Evolutionary conservation across 2,329 filamentous ascomycete species (phyloP).

Genomic region (Hypoxylon sp.): DNA sequence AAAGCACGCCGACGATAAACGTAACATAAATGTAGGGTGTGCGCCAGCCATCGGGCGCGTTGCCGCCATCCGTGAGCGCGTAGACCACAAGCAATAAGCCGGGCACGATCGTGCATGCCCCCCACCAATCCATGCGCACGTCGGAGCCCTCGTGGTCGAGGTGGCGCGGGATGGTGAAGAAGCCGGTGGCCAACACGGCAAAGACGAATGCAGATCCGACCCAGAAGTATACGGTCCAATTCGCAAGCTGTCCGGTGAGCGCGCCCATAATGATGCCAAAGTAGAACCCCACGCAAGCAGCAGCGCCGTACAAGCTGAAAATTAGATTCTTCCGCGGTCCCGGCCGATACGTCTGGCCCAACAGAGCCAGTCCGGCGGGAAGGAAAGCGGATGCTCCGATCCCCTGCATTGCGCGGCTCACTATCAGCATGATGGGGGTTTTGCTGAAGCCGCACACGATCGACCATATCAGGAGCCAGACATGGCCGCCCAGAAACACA

Average conservation of each 20-base stretch:
- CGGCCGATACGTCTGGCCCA: conserved; percentile 73
- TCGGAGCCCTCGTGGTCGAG: conserved; percentile 48
- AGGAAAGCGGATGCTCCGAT: conserved; percentile 79
- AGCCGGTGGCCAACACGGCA: conserved; percentile 43
- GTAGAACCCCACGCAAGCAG: conserved; percentile 67
- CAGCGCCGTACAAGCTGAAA: conserved; percentile 67
- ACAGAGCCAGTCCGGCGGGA: conserved; percentile 74
- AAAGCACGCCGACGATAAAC: conserved; percentile 70
- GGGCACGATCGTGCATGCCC: conserved; percentile 68
- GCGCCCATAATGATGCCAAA: conserved; percentile 74
- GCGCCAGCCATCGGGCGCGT: conserved; percentile 76
- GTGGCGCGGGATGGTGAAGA: conserved; percentile 48
- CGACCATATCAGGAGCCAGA: conserved; percentile 76
- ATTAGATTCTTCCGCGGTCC: conserved; percentile 77
- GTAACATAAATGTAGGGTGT: conserved; percentile 78
- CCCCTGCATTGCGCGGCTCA: conserved; percentile 79
- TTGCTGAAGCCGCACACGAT: conserved; percentile 76
- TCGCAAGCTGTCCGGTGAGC: conserved; percentile 67
- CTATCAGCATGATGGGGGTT: conserved; percentile 76
- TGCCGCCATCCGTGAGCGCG: conserved; percentile 78
- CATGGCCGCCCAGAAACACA: conserved; percentile 69
- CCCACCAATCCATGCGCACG: conserved; percentile 77
- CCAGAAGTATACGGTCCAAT: conserved; percentile 77
- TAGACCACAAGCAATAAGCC: conserved; percentile 79
- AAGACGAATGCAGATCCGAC: conserved; percentile 62